Evolutionary conservation across 2,329 filamentous ascomycete species (phyloP).

Genomic region (Camptophora hylomeconis): DNA sequence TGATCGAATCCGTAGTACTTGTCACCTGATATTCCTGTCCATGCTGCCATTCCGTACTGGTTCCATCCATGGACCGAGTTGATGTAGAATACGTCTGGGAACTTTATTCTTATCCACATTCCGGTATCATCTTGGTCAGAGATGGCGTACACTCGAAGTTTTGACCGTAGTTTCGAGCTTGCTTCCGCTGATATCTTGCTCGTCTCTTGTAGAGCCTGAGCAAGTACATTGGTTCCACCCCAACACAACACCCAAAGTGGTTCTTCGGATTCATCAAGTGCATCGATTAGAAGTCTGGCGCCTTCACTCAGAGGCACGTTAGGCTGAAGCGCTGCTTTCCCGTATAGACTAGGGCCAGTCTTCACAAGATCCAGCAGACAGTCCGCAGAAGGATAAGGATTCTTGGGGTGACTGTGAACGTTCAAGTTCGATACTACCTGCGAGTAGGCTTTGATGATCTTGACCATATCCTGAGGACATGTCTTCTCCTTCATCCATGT

Average conservation of each 20-base stretch:
- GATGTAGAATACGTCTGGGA: slow-evolving; percentile 44
- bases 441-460: slow-evolving; percentile 32
- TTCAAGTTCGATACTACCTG: slow-evolving; percentile 36
- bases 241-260: slow-evolving; percentile 41
- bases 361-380: slow-evolving; percentile 25
- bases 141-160: slow-evolving; percentile 41
- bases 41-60: slow-evolving; percentile 40
- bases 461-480: slow-evolving; percentile 30
- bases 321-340: slow-evolving; percentile 26
- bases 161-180: slow-evolving; percentile 26
- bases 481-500: slow-evolving; percentile 32
- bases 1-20: slow-evolving; percentile 34
- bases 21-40: slow-evolving; percentile 44
- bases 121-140: slow-evolving; percentile 48
- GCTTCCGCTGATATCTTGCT: slow-evolving; percentile 18
- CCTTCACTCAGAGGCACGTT: slow-evolving; percentile 28
- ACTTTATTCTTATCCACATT: slow-evolving; percentile 41
- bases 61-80: slow-evolving; percentile 43
- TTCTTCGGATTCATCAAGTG: slow-evolving; percentile 26
- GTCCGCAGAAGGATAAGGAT: slow-evolving; percentile 28
- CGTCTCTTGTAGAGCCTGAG: slow-evolving; percentile 34
- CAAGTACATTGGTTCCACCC: slow-evolving; percentile 42
- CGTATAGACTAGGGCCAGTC: slow-evolving; percentile 27
- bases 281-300: slow-evolving; percentile 31
- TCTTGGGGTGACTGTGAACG: slow-evolving; percentile 32